Evolutionary conservation across 1,139 yeast species (phyloP), one percentile per base, ranked within the genome.

Genomic region (Yamadazyma jaroonii): DNA sequence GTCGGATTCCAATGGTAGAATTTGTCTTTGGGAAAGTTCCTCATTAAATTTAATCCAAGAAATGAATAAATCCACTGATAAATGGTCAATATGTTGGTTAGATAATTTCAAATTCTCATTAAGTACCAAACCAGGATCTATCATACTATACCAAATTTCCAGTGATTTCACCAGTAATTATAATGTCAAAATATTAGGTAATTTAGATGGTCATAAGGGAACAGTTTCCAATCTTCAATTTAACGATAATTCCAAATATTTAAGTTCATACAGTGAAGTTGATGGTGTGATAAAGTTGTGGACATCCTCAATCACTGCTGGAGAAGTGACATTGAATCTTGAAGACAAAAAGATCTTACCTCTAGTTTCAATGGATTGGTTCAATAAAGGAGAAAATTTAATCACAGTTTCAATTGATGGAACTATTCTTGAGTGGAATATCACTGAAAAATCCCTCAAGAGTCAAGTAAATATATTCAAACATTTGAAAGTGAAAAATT

Each of bases 271-370:
- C 10, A 81, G 94, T 2, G 95, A 86, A 54, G 53, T 46, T 29
- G 96, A 89, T 54, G 74, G 77, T 40, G 64, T 75, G 0, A 69
- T 88, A 9, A 75, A 87, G 48, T 66, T 88, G 11, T 89, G 96
- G 96, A 46, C 72, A 49, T 80, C 86, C 23, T 72, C 75, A 15
- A 73, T 79, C 21, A 61, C 77, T 14, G 78, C 74, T 38, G 70
- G 67, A 25, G 52, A 59, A n/a, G 44, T 61, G 11, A 65, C 59
- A 31, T 49, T 70, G 30, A 61, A 56, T 25, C 50, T 38, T 32
- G 42, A 34, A 35, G 47, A 24, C 9, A 32, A 35, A n/a, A 54
- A 52, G 37, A 47, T 53, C 0, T 86, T 81, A 31, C 82, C 86
- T 3, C 64, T 84, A 3, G 64, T 81, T 0, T 71, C 67, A 10